Conservation (phyloP, 2,329 filamentous ascomycete species). For the Xylariales sp. region DNA sequence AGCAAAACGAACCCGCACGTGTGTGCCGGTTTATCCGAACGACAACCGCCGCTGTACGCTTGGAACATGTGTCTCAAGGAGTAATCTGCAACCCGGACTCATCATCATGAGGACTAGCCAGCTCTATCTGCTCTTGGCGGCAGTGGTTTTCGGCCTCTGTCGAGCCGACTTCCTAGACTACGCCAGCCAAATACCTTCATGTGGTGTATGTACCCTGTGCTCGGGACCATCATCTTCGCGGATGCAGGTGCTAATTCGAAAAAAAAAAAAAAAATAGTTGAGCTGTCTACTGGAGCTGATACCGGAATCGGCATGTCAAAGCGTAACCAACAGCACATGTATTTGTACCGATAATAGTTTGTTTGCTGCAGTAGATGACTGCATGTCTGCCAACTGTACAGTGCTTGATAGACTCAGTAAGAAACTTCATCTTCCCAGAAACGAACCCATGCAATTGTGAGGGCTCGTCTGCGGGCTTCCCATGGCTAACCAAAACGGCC, state of each 20-base stretch:
- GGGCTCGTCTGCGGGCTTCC: no score
- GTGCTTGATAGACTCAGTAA: constrained; percentile 6
- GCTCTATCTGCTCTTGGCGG: neutral
- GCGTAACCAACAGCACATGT: constrained; percentile 11
- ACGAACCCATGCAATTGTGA: neutral
- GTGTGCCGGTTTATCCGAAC: no score
- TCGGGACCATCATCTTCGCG: neutral
- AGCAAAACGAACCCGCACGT: no score
- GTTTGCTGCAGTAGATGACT: constrained; percentile 14
- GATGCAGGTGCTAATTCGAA: no score
- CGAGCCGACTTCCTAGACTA: constrained; percentile 4
- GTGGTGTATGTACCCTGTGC: neutral
- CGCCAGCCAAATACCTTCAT: constrained; percentile 1
- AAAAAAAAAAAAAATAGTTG: constrained; percentile 5
- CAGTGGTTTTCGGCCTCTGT: neutral
- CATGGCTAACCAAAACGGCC: no score
- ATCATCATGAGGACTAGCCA: neutral
- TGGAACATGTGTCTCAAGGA: neutral
- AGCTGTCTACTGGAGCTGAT: constrained; percentile 6
- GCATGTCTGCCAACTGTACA: constrained; percentile 22
- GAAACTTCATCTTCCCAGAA: neutral
- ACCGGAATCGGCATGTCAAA: constrained; percentile 8
- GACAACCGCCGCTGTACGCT: no score
- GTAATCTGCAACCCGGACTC: neutral
- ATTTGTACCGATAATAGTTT: constrained; percentile 15